Base-by-base conservation (phyloP, 2,329 filamentous ascomycete species). In the Fonsecaea nubica region DNA sequence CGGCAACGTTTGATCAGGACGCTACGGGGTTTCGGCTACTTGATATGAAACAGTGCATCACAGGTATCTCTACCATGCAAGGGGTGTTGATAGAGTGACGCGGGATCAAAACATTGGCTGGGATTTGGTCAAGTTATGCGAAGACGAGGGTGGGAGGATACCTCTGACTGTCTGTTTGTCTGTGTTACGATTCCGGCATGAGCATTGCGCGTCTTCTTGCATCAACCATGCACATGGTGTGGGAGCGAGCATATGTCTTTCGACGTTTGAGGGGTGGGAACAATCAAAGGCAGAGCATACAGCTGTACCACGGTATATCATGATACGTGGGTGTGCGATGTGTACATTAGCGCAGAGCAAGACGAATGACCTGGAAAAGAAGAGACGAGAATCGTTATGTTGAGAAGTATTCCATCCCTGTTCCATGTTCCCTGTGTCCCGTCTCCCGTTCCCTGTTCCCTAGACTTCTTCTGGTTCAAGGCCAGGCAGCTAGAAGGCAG, bases 1-100 rank as follows among this genome's bases (percentile, higher is more conserved):
- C 18, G 18, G 50, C 48, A 62, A 62, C 54, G 52, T 56, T 33
- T 45, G 4, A 50, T 25, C 45, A 50, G 21, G 45, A 50, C 25
- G 45, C 18, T 50, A 50, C 45, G 45, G 42, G 45, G 45, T 50
- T 50, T 50, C 45, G 45, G 45, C 18, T 13, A 50, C 45, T 25
- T 50, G 45, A 50, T 25, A 8, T 8, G 21, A 50, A 50, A 48
- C 45, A 50, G 7, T 50, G 45, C 45, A 50, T 50, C 10, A 50
- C 45, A 50, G 18, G 45, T 10, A 45, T 45, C 8, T 50, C 45
- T 50, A 25, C 18, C 4, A 25, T 50, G 45, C 18, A 35, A 55
- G 53, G 53, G 35, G 30, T 33, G 45, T 50, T 50, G 45, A 50
- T 50, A 50, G 45, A 50, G 45, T 25, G 45, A 25, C 45, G 18